phyloP scores from a whole-genome alignment of 768 basidiomycete genomes.

The Heimioporus sp. region DNA sequence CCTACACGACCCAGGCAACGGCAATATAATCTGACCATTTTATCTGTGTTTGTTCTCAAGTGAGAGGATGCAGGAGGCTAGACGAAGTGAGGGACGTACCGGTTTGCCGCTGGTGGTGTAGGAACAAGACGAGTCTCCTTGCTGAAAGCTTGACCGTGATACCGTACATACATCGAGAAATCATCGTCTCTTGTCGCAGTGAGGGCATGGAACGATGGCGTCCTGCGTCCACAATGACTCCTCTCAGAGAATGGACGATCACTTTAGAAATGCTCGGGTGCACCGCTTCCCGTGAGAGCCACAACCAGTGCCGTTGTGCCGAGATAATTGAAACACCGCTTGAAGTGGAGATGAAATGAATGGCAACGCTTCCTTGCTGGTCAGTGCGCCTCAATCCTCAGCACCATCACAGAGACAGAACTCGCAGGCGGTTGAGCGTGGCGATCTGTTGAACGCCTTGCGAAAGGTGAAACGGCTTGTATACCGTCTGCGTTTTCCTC shows the following conservation, averaged over 20 bases:
- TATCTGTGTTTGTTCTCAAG: slow-evolving; percentile 7
- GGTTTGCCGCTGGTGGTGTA: neutral
- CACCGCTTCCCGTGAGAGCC: slow-evolving; percentile 19
- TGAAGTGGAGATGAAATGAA: slow-evolving; percentile 26
- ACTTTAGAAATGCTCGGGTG: slow-evolving; percentile 17
- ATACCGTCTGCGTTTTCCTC: slow-evolving; percentile 36
- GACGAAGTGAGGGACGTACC: slow-evolving; percentile 1
- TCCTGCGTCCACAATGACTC: neutral
- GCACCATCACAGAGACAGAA: slow-evolving; percentile 40
- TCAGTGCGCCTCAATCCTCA: slow-evolving; percentile 35
- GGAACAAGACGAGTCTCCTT: neutral
- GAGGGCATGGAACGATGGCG: neutral
- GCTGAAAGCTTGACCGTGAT: neutral
- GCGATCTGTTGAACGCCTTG: slow-evolving; percentile 33
- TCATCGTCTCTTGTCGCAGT: neutral
- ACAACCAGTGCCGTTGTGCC: slow-evolving; percentile 28
- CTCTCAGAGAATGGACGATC: slow-evolving; percentile 20
- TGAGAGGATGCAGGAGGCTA: neutral
- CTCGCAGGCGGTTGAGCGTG: slow-evolving; percentile 38
- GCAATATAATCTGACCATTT: neutral
- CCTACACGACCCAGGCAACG: slow-evolving; percentile 9
- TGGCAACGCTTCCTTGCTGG: slow-evolving; percentile 25
- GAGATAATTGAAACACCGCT: slow-evolving; percentile 18
- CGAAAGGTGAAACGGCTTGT: slow-evolving; percentile 41
- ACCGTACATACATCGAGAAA: neutral